Conservation (phyloP, 2,329 filamentous ascomycete species). For the Arthrobotrys conoides region DNA sequence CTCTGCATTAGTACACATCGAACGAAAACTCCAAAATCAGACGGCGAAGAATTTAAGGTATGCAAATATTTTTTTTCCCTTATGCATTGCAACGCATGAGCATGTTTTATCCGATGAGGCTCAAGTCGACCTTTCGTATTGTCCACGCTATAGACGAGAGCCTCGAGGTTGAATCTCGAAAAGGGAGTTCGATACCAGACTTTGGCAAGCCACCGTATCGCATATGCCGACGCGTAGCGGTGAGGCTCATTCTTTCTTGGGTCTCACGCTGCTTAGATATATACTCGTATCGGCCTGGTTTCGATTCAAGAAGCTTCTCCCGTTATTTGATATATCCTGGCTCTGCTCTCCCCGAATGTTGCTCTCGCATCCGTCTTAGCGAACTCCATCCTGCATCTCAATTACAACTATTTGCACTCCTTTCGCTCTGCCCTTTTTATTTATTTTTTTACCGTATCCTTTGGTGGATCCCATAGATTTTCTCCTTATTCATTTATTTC, state of each 20-base stretch:
- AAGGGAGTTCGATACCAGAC: slow-evolving; percentile 28
- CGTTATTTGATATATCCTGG: slow-evolving; percentile 51
- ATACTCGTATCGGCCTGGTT: slow-evolving; percentile 33
- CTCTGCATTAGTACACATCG: slow-evolving; percentile 19
- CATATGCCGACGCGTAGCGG: slow-evolving; percentile 24
- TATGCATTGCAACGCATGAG: slow-evolving; percentile 32
- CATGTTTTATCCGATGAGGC: slow-evolving; percentile 25
- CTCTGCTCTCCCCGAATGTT: slow-evolving; percentile 11
- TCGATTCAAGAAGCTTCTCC: slow-evolving; percentile 33
- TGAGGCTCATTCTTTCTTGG: slow-evolving; percentile 34
- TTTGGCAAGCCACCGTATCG: slow-evolving; percentile 33
- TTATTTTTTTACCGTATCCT: slow-evolving; percentile 25
- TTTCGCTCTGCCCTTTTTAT: slow-evolving; percentile 38
- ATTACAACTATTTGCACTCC: slow-evolving; percentile 20
- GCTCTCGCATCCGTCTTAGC: slow-evolving; percentile 41
- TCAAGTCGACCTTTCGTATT: slow-evolving; percentile 22
- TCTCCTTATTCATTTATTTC: slow-evolving; percentile 14
- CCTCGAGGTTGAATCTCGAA: slow-evolving; percentile 9
- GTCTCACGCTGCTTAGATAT: slow-evolving; percentile 25
- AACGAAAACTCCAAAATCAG: slow-evolving; percentile 5
- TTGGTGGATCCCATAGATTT: slow-evolving; percentile 16
- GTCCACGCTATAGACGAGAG: background rate
- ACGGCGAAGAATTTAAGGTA: slow-evolving; percentile 28
- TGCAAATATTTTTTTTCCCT: slow-evolving; percentile 35
- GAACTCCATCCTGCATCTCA: slow-evolving; percentile 17